Evolutionary conservation across 2,329 filamentous ascomycete species (phyloP).

Genomic region (Neocatenulostroma microsporum): DNA sequence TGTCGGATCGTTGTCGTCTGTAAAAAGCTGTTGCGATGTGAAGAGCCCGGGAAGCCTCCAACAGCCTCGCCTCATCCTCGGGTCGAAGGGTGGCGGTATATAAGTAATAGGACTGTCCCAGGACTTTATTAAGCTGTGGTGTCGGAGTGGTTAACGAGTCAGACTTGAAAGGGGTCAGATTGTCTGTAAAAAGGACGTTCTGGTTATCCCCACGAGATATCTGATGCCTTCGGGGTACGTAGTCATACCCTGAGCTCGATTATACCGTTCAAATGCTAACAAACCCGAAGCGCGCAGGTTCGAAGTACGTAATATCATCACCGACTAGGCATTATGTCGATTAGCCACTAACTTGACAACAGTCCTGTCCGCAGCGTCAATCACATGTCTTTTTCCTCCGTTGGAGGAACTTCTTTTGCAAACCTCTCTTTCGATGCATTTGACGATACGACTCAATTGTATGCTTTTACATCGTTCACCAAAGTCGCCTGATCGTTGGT

Average conservation of each 20-base stretch:
- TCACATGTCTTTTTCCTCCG: background rate
- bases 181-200: background rate
- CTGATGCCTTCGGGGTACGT: constrained; percentile 22
- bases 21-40: too few species aligned
- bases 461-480: too few species aligned
- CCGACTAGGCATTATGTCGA: too few species aligned
- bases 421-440: background rate
- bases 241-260: too few species aligned
- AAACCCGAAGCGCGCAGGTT: constrained; percentile 24
- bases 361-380: constrained; percentile 16
- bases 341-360: too few species aligned
- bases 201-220: constrained; percentile 12
- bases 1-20: too few species aligned
- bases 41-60: too few species aligned
- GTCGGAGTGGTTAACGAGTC: constrained; percentile 14
- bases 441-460: too few species aligned
- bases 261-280: too few species aligned
- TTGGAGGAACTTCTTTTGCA: too few species aligned
- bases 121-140: constrained; percentile 7
- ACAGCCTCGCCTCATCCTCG: background rate
- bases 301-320: too few species aligned
- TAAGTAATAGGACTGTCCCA: background rate
- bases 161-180: constrained; percentile 22
- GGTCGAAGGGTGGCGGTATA: background rate
- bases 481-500: too few species aligned